Conservation (phyloP, 176 grass and related monocot species). For the Canna indica region DNA sequence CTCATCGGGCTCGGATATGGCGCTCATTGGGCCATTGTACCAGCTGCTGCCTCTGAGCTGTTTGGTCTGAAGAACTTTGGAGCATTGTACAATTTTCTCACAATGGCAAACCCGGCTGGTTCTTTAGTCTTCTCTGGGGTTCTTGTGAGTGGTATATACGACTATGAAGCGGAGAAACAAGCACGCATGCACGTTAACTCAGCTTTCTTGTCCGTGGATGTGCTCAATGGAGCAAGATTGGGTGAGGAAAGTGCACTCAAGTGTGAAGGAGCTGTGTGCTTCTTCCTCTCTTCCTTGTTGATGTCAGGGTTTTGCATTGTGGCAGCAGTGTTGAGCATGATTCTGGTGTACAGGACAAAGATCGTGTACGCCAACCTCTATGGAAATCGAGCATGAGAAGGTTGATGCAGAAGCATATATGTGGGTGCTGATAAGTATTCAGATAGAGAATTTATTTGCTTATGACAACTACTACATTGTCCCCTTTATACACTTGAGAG, state of each 20-base stretch:
- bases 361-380: conserved; percentile 8
- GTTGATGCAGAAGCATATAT: not conserved
- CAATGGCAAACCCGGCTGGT: conserved; percentile 2
- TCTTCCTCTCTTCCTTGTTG: conserved; percentile 8
- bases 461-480: too few relatives aligned
- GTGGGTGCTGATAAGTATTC: too few relatives aligned
- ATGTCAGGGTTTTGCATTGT: not conserved
- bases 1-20: not conserved
- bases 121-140: conserved; percentile 3
- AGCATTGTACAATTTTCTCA: conserved; percentile 6
- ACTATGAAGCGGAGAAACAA: conserved; percentile 4
- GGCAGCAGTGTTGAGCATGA: conserved; percentile 2
- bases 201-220: not conserved
- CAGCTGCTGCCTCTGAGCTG: conserved; percentile 6
- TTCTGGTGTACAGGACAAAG: conserved; percentile 6
- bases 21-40: not conserved
- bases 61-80: conserved; percentile 9
- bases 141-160: conserved; percentile 1
- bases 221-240: not conserved
- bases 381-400: too few relatives aligned
- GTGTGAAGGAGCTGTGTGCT: conserved; percentile 5
- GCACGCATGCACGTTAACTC: not conserved
- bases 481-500: too few relatives aligned
- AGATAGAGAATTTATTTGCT: too few relatives aligned
- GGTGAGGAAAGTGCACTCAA: not conserved